Conservation (phyloP, 371 early-diverging fungal species). For the Mortierella sp. region DNA sequence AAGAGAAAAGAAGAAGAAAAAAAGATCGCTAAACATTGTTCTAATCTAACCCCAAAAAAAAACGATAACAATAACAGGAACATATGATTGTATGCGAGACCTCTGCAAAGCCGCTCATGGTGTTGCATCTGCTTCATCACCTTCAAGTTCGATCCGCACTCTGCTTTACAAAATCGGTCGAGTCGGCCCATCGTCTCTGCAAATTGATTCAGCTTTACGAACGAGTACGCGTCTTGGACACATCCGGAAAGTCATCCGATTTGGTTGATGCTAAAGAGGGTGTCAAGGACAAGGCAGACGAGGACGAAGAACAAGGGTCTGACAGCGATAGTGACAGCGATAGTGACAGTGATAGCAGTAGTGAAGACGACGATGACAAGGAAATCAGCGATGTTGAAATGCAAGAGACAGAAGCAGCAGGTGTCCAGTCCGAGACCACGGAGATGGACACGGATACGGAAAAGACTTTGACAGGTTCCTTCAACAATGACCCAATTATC, state of each 20-base stretch:
- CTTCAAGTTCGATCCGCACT: slow-evolving; percentile 73
- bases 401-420: slow-evolving; percentile 22
- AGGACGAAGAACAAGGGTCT: slow-evolving; percentile 33
- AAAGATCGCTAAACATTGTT: too few relatives aligned
- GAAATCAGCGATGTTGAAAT: slow-evolving; percentile 28
- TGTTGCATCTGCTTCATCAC: slow-evolving; percentile 81
- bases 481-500: slow-evolving; percentile 37
- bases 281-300: background rate
- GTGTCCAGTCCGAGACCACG: slow-evolving; percentile 1
- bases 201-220: slow-evolving; percentile 73
- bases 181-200: slow-evolving; percentile 83
- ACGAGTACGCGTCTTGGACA: slow-evolving; percentile 8
- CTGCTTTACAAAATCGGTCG: slow-evolving; percentile 90
- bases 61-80: slow-evolving; percentile 63
- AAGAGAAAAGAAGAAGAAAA: too few relatives aligned
- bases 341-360: slow-evolving; percentile 26
- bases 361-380: slow-evolving; percentile 14
- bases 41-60: too few relatives aligned
- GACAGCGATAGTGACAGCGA: slow-evolving; percentile 3
- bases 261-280: slow-evolving; percentile 5
- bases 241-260: background rate
- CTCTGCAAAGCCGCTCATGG: slow-evolving; percentile 78
- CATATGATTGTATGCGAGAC: slow-evolving; percentile 70
- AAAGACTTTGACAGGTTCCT: background rate
- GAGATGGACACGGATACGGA: background rate